A percentile compares a stretch with the other conserved stretches of the same genome.
phyloP scores from a whole-genome alignment of 208 protist species.

The Strigomonas oncopelti region DNA sequence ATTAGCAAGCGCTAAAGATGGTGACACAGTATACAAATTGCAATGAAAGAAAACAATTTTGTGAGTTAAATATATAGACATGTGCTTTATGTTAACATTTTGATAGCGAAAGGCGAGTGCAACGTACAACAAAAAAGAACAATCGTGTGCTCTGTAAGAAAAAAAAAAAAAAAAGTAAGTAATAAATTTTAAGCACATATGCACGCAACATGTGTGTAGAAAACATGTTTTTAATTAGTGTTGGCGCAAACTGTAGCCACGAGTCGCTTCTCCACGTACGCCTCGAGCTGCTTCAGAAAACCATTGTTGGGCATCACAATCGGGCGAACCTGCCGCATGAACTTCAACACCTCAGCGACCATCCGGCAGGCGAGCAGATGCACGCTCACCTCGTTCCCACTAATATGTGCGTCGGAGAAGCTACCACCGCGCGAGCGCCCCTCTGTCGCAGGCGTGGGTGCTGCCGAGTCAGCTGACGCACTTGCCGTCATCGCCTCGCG shows the following conservation, averaged over 20 bases:
- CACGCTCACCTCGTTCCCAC: not conserved
- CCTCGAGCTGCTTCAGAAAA: constrained; percentile 1
- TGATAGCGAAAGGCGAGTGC: no score
- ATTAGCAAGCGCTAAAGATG: not conserved
- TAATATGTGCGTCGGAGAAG: not conserved
- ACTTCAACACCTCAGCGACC: not conserved
- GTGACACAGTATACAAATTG: not conserved
- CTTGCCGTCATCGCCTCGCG: not conserved
- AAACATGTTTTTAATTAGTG: no score
- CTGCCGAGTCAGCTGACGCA: no score
- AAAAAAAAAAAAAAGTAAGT: constrained; percentile 4
- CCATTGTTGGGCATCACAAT: constrained; percentile 7
- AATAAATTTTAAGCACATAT: no score
- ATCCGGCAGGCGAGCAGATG: not conserved
- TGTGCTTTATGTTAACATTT: no score
- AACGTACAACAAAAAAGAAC: no score
- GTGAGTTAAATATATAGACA: no score
- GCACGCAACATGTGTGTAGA: no score
- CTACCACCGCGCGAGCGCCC: no score
- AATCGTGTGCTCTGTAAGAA: no score
- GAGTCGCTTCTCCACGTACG: constrained; percentile 2
- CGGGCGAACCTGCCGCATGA: not conserved
- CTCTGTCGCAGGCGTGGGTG: no score
- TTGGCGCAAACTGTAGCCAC: not conserved
- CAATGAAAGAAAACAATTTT: no score